Percentiles rank a stretch among this genome's conserved stretches.
Evolutionary conservation across 768 basidiomycete genomes (phyloP).

Genomic region (Phaffia tasmanica): DNA sequence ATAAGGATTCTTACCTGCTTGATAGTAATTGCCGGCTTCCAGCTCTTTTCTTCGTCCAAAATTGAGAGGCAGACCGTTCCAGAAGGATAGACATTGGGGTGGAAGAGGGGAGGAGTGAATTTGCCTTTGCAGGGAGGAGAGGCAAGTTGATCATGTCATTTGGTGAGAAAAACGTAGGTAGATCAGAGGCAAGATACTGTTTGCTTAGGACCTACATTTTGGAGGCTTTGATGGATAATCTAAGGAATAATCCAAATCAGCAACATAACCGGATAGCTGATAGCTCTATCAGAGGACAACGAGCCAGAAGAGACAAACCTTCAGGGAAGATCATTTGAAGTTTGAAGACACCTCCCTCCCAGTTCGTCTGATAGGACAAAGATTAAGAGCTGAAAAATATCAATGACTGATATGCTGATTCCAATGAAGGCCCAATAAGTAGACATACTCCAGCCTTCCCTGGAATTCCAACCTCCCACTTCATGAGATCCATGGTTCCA

Average conservation of each 20-base stretch:
- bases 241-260: slow-evolving; percentile 34
- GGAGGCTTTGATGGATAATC: slow-evolving; percentile 93
- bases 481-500: slow-evolving; percentile 89
- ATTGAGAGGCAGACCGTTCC: slow-evolving; percentile 97
- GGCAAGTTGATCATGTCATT: slow-evolving; percentile 15
- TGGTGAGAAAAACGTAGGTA: slow-evolving; percentile 17
- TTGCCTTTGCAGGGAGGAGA: slow-evolving; percentile 53
- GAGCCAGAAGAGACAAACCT: slow-evolving; percentile 45
- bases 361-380: slow-evolving; percentile 57
- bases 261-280: neutral
- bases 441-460: slow-evolving; percentile 70
- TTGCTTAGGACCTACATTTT: slow-evolving; percentile 53
- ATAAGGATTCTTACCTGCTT: slow-evolving; percentile 60
- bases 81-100: slow-evolving; percentile 97
- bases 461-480: slow-evolving; percentile 98
- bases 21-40: slow-evolving; percentile 98
- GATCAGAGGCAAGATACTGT: slow-evolving; percentile 25
- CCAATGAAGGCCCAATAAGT: neutral
- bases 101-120: slow-evolving; percentile 89
- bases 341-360: slow-evolving; percentile 95
- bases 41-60: slow-evolving; percentile 94
- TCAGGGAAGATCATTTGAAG: slow-evolving; percentile 91
- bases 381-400: neutral
- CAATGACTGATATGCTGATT: neutral
- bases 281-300: neutral